Conservation (phyloP, 306 rosid species). For the Rosa persica region DNA sequence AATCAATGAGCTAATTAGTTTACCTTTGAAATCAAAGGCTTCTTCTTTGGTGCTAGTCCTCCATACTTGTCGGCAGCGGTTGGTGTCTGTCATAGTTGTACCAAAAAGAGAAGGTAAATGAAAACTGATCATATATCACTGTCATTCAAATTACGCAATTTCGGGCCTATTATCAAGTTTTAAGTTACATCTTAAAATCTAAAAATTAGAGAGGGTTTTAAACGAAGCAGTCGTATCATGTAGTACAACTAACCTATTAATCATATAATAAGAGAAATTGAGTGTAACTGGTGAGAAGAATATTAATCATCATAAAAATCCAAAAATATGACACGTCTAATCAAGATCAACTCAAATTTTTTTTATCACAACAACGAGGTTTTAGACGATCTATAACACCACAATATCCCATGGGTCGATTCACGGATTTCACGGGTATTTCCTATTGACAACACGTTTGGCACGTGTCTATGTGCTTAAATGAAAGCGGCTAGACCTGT, state of each 20-base stretch:
- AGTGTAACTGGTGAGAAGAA: too few relatives aligned
- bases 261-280: too few relatives aligned
- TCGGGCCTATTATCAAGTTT: too few relatives aligned
- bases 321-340: background rate
- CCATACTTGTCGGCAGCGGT: constrained; percentile 67
- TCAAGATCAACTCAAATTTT: background rate
- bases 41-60: constrained; percentile 79
- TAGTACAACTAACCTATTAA: too few relatives aligned
- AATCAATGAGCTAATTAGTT: background rate
- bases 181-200: too few relatives aligned
- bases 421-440: too few relatives aligned
- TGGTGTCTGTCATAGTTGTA: constrained; percentile 34
- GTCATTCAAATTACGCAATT: background rate
- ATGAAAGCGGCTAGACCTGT: background rate
- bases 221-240: background rate
- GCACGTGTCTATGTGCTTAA: background rate
- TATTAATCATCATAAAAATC: too few relatives aligned
- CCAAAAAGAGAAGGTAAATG: background rate
- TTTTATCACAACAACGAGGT: too few relatives aligned
- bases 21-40: constrained; percentile 92
- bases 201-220: too few relatives aligned
- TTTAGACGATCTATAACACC: background rate
- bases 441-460: background rate
- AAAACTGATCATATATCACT: background rate
- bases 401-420: too few relatives aligned